Percentiles rank a stretch among this genome's conserved stretches.
Evolutionary conservation across 75 land plant genomes (phyloP).

Genomic region (Pinus taeda): DNA sequence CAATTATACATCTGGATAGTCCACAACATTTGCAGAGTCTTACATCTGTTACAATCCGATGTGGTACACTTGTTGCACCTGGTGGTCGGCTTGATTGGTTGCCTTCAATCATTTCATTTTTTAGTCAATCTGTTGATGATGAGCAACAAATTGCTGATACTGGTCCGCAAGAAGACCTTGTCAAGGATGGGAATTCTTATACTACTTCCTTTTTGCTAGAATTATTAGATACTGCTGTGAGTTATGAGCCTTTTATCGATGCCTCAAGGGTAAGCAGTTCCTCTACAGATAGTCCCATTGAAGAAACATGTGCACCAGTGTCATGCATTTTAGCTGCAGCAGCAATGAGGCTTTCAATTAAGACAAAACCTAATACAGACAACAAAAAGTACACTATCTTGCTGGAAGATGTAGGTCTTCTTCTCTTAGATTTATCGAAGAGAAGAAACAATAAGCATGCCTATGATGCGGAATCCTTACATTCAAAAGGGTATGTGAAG

Average conservation of each 20-base stretch:
- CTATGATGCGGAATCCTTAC: slow-evolving; percentile 57
- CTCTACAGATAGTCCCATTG: slow-evolving; percentile 1
- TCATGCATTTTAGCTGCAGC: slow-evolving; percentile 88
- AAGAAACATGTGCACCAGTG: slow-evolving; percentile 28
- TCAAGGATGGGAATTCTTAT: slow-evolving; percentile 1
- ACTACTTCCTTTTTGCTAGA: slow-evolving; percentile 61
- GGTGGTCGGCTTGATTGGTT: slow-evolving; percentile 95
- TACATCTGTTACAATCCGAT: slow-evolving; percentile 52
- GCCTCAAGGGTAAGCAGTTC: slow-evolving; percentile 5
- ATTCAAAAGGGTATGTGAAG: slow-evolving; percentile 72
- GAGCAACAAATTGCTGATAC: slow-evolving; percentile 9
- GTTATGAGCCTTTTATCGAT: slow-evolving; percentile 75
- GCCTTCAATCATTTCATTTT: slow-evolving; percentile 50
- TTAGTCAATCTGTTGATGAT: slow-evolving; percentile 25
- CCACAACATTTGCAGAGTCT: slow-evolving; percentile 30
- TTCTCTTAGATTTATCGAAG: slow-evolving; percentile 41
- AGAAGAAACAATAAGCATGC: slow-evolving; percentile 6
- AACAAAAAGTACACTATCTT: slow-evolving; percentile 47
- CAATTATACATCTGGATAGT: slow-evolving; percentile 31
- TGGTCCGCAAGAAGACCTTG: background rate
- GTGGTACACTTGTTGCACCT: slow-evolving; percentile 78
- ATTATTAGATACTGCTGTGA: slow-evolving; percentile 79
- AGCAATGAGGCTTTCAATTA: slow-evolving; percentile 62
- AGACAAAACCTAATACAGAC: slow-evolving; percentile 18
- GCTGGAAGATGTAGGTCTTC: slow-evolving; percentile 86